A percentile compares a stretch with the other conserved stretches of the same genome.
Conservation (phyloP, 176 grass and related monocot genomes). For the Oryza nivara region DNA sequence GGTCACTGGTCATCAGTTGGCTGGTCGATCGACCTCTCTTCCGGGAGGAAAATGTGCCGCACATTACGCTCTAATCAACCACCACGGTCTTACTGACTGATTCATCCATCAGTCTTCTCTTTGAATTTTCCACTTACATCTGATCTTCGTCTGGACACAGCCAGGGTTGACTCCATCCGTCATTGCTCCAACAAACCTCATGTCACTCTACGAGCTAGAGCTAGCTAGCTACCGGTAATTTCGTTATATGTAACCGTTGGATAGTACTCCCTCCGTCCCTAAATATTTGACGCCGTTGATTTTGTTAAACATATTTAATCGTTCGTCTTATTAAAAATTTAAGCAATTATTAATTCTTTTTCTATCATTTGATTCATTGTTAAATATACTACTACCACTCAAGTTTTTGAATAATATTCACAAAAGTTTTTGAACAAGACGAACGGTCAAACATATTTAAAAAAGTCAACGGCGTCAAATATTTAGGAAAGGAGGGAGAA, state of each 20-base stretch:
- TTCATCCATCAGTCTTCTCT: not conserved
- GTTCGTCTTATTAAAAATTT: too few species aligned
- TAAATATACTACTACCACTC: too few species aligned
- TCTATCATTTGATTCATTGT: too few species aligned
- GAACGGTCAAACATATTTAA: too few species aligned
- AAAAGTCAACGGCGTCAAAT: too few species aligned
- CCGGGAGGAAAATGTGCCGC: constrained; percentile 28
- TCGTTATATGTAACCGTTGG: constrained; percentile 31
- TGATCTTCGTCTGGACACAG: not conserved
- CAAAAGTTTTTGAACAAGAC: too few species aligned
- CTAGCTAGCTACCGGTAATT: constrained; percentile 8
- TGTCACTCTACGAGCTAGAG: not conserved
- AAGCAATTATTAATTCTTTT: too few species aligned
- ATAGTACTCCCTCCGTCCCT: not conserved
- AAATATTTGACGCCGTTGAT: too few species aligned
- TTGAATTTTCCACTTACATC: constrained; percentile 17
- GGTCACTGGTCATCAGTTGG: too few species aligned
- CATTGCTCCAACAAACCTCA: not conserved
- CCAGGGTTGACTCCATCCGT: not conserved
- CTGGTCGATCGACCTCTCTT: not conserved
- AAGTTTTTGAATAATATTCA: too few species aligned
- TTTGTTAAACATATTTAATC: too few species aligned
- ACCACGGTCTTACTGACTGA: not conserved
- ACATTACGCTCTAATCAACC: constrained; percentile 21
- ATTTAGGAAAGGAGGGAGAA: too few species aligned